Percentiles rank a stretch among this genome's conserved stretches.
phyloP scores from a whole-genome alignment of 345 rosid species.

The Citrus sinensis region DNA sequence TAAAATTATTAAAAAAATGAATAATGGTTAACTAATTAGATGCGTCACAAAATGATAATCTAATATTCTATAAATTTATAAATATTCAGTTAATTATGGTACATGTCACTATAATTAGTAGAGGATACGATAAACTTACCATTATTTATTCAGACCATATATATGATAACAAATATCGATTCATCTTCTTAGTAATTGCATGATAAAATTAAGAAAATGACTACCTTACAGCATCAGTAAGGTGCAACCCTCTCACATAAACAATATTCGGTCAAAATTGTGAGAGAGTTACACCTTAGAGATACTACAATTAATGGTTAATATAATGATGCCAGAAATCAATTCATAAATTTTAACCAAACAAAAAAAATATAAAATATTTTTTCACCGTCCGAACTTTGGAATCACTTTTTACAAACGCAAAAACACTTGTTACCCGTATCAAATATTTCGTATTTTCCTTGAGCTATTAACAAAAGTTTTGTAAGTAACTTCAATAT shows the following conservation, averaged over 20 bases:
- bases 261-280: accelerated
- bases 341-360: not conserved
- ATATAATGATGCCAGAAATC: no score
- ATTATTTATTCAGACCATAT: no score
- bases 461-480: not conserved
- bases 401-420: not conserved
- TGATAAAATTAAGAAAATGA: no score
- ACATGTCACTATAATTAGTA: not conserved
- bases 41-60: not conserved
- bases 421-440: not conserved
- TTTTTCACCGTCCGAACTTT: not conserved
- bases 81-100: not conserved
- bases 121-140: no score
- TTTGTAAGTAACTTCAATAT: not conserved
- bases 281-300: no score
- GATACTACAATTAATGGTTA: no score
- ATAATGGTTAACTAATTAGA: not conserved
- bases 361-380: no score
- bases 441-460: not conserved
- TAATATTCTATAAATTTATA: no score
- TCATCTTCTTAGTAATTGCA: not conserved
- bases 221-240: no score
- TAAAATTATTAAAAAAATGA: not conserved
- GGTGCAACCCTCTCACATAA: no score
- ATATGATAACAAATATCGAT: no score